Evolutionary conservation across 73 alveolate genomes (phyloP), one percentile per base, ranked within the genome.

Genomic region (Symbiodinium pilosum): DNA sequence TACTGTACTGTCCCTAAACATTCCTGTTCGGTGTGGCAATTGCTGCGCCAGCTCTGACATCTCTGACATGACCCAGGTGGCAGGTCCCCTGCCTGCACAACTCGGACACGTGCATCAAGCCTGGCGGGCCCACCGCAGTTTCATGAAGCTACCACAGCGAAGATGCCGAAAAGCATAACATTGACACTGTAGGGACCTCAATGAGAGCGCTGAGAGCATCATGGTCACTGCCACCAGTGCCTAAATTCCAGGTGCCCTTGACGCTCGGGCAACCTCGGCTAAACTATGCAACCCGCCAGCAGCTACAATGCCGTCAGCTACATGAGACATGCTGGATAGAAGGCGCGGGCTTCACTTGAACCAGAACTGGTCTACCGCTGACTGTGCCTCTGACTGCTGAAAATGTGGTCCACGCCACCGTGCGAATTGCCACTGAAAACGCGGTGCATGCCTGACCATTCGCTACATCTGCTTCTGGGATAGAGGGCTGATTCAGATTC

Each of bases 381-480:
- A 7, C 77, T 64, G 77, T 64, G 73, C 24, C 43, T 43, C 69
- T 30, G 64, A 43, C 96, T 89, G 87, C 96, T 89, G 96, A 89
- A 89, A 51, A 89, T 89, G 96, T 89, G 96, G 96, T 89, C 96
- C 96, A 89, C 96, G 47, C 96, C 96, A 43, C 96, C 96, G 34
- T 89, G 96, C 75, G 96, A 64, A 43, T 89, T 64, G 47, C 96
- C 96, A 59, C 96, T 89, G 87, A 89, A 89, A 38, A 89, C 88
- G 54, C 87, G 87, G 96, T 89, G 87, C 96, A 89, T 64, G 28
- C 96, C 96, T 89, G 38, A 64, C 16, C n/a, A n/a, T n/a, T n/a
- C n/a, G n/a, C n/a, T n/a, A n/a, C n/a, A n/a, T n/a, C n/a, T n/a
- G n/a, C n/a, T n/a, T n/a, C n/a, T n/a, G n/a, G n/a, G n/a, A n/a